Base-by-base conservation (phyloP, 331 rosid species). In the Prunus yedoensis region DNA sequence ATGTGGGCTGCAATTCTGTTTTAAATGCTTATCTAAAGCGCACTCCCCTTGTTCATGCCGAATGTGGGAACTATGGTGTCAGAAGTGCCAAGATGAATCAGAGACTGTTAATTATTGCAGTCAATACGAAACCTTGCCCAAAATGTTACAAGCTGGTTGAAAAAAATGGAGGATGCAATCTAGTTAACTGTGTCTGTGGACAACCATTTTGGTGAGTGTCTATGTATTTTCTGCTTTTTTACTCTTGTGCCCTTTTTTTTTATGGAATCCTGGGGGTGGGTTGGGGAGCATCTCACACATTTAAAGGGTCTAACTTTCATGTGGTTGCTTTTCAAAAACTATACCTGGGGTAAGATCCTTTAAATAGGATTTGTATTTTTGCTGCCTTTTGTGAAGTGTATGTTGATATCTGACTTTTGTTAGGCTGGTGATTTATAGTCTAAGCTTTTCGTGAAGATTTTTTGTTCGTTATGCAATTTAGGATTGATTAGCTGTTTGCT, bases 41-140 rank as follows among this genome's bases (percentile, higher is more conserved):
- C 87, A 84, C 73, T 84, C 87, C 3, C 87, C 87, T 43, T 84
- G 87, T 59, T 68, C 87, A 0, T 84, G 87, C 69, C 35, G 14
- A 57, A 70, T 84, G 74, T 84, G 87, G 87, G 68, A 69, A 14
- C 49, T 69, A 3, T 84, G 87, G 87, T 16, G 25, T 60, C 66
- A 80, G 68, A 80, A 72, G 77, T 84, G 78, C 25, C 74, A 21
- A 10, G 87, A 84, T 74, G 85, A 77, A 60, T 80, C 85, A 12
- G 78, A 74, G 66, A 74, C 85, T 3, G 80, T 77, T 69, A 80
- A 80, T 35, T 84, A 81, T 84, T 13, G 27, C 82, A 54, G 85
- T 65, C 63, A 45, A 84, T 63, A 77, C 87, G 8, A 80, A 77
- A 71, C 80, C 77, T 43, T 84, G 87, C 80, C 87, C 85, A 38